phyloP scores from a whole-genome alignment of 2,329 filamentous ascomycete species.

The Fusarium agapanthi region DNA sequence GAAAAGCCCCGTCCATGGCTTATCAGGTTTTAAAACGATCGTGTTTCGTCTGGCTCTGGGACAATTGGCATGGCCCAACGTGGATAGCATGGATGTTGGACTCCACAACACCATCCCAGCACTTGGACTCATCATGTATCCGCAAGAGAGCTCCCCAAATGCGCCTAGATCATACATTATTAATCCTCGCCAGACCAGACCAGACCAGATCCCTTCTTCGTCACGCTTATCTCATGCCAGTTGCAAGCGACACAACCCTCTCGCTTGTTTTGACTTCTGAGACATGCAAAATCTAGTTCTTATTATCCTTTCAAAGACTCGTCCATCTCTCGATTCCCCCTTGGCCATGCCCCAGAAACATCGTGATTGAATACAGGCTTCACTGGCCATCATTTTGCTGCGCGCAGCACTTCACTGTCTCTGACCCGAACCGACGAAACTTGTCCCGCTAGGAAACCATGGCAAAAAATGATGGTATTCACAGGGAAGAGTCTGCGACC shows the following conservation, averaged over 20 bases:
- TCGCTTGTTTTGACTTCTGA: slow-evolving; percentile 10
- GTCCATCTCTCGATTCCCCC: neutral
- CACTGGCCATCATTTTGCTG: slow-evolving; percentile 6
- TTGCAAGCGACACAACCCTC: slow-evolving; percentile 14
- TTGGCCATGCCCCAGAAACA: slow-evolving; percentile 26
- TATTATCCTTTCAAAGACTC: neutral
- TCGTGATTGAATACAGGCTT: slow-evolving; percentile 22
- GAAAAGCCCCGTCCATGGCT: neutral
- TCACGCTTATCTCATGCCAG: slow-evolving; percentile 37
- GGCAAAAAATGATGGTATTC: slow-evolving; percentile 4
- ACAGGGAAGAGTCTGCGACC: slow-evolving; percentile 8
- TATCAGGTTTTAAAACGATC: neutral
- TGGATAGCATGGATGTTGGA: slow-evolving; percentile 3
- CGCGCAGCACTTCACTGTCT: slow-evolving; percentile 4
- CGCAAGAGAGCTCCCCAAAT: slow-evolving; percentile 19
- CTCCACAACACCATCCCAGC: slow-evolving; percentile 35
- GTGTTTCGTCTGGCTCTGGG: slow-evolving; percentile 21
- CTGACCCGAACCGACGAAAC: neutral
- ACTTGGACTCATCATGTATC: slow-evolving; percentile 37
- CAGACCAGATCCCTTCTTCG: slow-evolving; percentile 11
- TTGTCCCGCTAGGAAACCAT: slow-evolving; percentile 8
- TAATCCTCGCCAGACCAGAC: slow-evolving; percentile 18
- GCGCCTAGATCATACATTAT: slow-evolving; percentile 25
- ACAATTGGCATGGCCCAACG: neutral
- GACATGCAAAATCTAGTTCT: slow-evolving; percentile 14